Evolutionary conservation across 2,329 filamentous ascomycete genomes (phyloP).

Genomic region (Ophiostoma montium): DNA sequence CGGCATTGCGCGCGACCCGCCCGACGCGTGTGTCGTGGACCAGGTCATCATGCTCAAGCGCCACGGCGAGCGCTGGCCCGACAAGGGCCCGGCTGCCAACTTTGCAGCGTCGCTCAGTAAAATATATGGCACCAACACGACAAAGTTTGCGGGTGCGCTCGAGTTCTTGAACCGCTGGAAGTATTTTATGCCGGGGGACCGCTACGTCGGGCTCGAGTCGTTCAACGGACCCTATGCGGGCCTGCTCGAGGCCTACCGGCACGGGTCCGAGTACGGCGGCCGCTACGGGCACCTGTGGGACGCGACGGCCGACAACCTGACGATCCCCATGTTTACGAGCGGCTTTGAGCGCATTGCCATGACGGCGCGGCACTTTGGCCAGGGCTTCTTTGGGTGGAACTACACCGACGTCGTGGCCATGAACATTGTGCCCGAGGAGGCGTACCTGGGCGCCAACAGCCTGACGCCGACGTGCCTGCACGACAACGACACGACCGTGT

Average conservation of each 20-base stretch:
- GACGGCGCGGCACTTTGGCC: slow-evolving; percentile 45
- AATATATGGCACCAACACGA: slow-evolving; percentile 3
- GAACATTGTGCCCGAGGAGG: slow-evolving; percentile 22
- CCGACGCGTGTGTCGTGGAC: slow-evolving; percentile 42
- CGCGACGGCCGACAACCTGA: slow-evolving; percentile 4
- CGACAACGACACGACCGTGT: slow-evolving; percentile 23
- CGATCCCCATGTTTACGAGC: slow-evolving; percentile 12
- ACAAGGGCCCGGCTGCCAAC: slow-evolving; percentile 31
- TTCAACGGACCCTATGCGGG: slow-evolving; percentile 10
- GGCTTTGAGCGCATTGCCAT: slow-evolving; percentile 50
- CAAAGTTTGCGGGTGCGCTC: not conserved
- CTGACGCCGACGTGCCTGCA: slow-evolving; percentile 43
- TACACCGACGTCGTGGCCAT: slow-evolving; percentile 43
- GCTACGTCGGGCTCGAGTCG: slow-evolving; percentile 10
- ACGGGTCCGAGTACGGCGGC: slow-evolving; percentile 11
- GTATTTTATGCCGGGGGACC: slow-evolving; percentile 6
- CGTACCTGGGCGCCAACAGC: slow-evolving; percentile 26
- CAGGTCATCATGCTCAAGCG: slow-evolving; percentile 44
- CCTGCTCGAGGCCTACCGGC: slow-evolving; percentile 9
- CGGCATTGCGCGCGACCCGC: slow-evolving; percentile 37
- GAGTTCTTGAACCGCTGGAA: slow-evolving; percentile 10
- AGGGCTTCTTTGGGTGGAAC: slow-evolving; percentile 45
- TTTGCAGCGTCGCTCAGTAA: slow-evolving; percentile 5
- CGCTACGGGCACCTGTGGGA: slow-evolving; percentile 13
- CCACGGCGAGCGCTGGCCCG: slow-evolving; percentile 50